Conservation (phyloP, 179 eudicot species). For the Silene vulgaris region DNA sequence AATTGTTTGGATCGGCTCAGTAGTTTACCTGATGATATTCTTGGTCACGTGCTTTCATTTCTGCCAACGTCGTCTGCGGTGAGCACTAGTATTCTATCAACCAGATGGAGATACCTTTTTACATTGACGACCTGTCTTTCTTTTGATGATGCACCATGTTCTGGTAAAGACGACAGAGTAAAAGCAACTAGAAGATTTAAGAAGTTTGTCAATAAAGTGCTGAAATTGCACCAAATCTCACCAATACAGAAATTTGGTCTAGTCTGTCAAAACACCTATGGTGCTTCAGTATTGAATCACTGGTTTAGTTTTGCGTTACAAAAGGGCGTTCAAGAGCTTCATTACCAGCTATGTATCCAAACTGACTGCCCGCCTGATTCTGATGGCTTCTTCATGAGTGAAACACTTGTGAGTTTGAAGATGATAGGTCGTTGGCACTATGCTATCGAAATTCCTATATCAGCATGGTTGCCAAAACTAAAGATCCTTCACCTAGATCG, state of each 20-base stretch:
- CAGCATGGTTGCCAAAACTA: neutral
- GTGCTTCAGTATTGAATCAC: neutral
- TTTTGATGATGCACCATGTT: constrained; percentile 8
- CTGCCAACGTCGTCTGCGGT: constrained; percentile 24
- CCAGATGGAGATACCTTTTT: too few relatives aligned
- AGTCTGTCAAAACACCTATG: neutral
- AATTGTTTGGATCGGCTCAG: constrained; percentile 3
- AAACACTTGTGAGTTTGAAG: neutral
- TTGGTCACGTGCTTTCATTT: constrained; percentile 21
- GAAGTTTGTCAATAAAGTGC: constrained; percentile 12
- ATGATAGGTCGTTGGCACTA: neutral
- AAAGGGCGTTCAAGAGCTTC: constrained; percentile 1
- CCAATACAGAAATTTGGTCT: neutral
- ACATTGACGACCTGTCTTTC: too few relatives aligned
- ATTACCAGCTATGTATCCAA: neutral
- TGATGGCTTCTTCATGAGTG: neutral
- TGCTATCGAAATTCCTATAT: neutral
- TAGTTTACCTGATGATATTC: constrained; percentile 18
- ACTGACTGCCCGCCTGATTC: neutral
- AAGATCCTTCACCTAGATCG: neutral
- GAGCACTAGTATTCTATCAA: too few relatives aligned
- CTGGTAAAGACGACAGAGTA: neutral
- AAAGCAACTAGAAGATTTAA: too few relatives aligned
- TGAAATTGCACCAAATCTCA: neutral
- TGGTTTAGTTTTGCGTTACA: neutral